Conservation (phyloP, 257 asterid genomes). For the Solanum dulcamara region DNA sequence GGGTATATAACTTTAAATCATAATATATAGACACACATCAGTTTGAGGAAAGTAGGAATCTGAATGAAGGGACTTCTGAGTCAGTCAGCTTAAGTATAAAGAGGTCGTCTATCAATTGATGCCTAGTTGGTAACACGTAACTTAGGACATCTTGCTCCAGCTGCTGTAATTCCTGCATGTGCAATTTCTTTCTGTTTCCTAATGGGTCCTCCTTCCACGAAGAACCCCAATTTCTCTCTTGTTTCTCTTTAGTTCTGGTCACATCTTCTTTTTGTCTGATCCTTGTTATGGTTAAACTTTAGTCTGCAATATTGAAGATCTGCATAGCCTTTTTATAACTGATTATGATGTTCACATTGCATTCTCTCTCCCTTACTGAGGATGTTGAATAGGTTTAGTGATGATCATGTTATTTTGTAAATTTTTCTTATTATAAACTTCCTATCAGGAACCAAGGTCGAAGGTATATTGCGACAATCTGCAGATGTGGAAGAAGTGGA, state of each 20-base stretch:
- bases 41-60: neutral
- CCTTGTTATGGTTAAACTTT: neutral
- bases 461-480: conserved; percentile 79
- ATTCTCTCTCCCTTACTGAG: neutral
- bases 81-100: neutral
- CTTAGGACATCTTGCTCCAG: neutral
- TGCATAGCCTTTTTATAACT: neutral
- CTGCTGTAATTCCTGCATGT: neutral
- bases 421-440: neutral
- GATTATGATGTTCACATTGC: neutral
- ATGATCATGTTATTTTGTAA: neutral
- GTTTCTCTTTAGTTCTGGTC: neutral
- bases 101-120: neutral
- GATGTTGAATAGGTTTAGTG: neutral
- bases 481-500: conserved; percentile 94
- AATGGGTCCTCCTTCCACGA: neutral
- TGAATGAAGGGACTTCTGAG: neutral
- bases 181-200: neutral
- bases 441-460: conserved; percentile 55
- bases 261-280: neutral
- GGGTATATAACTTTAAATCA: neutral
- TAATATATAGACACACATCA: neutral
- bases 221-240: neutral
- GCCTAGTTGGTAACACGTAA: neutral
- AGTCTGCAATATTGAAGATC: neutral